Percentiles rank a stretch among this genome's conserved stretches.
Conservation (phyloP, 306 rosid species). For the Fagus crenata region DNA sequence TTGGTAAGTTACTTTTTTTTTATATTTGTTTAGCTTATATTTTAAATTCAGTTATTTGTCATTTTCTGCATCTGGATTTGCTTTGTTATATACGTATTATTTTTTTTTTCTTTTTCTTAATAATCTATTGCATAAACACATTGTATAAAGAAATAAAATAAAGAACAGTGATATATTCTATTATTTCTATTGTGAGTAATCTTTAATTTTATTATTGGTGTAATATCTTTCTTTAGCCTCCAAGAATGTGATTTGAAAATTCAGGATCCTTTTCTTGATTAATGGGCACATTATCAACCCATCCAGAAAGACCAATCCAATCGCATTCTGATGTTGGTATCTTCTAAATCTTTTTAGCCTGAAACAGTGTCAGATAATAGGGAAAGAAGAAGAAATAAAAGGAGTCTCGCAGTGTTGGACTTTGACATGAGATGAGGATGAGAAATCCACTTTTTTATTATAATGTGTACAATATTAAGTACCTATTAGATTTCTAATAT, state of each 20-base stretch:
- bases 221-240: not conserved
- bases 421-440: constrained; percentile 20
- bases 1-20: constrained; percentile 37
- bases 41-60: constrained; percentile 22
- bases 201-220: constrained; percentile 14
- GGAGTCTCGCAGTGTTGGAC: constrained; percentile 25
- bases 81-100: constrained; percentile 17
- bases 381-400: constrained; percentile 17
- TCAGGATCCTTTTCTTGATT: constrained; percentile 12
- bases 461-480: constrained; percentile 29
- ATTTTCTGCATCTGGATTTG: constrained; percentile 52
- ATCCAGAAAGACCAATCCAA: constrained; percentile 13
- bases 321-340: not conserved
- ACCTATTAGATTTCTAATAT: constrained; percentile 36
- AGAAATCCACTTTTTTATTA: constrained; percentile 13
- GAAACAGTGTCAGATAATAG: constrained; percentile 49
- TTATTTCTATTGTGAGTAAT: constrained; percentile 19
- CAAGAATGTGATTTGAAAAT: constrained; percentile 37
- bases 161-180: constrained; percentile 11
- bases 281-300: constrained; percentile 5
- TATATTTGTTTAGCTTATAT: constrained; percentile 9
- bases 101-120: not conserved
- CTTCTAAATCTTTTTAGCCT: constrained; percentile 30
- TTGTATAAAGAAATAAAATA: constrained; percentile 14
- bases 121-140: not conserved